Conservation (phyloP, 495 filamentous ascomycete genomes). For the Talaromyces adpressus region DNA sequence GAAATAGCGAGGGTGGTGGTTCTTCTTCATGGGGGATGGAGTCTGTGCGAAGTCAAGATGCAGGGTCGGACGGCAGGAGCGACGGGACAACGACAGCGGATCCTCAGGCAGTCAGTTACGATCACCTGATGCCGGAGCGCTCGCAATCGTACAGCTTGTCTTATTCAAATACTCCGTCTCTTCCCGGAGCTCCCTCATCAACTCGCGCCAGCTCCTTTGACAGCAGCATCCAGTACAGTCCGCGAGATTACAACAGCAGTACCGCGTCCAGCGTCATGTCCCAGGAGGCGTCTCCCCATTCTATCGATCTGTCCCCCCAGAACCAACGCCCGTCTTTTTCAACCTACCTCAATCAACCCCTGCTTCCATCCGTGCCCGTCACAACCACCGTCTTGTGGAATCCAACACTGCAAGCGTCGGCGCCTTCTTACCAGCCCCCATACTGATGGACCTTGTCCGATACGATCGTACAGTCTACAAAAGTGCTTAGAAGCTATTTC, state of each 20-base stretch:
- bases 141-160: neutral
- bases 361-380: constrained; percentile 2
- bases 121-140: neutral
- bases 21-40: constrained; percentile 9
- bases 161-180: neutral
- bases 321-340: neutral
- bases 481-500: neutral
- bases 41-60: neutral
- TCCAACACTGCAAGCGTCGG: neutral
- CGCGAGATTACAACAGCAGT: constrained; percentile 4
- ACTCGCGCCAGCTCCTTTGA: constrained; percentile 8
- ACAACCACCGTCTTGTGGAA: constrained; percentile 1
- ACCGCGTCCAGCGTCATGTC: constrained; percentile 12
- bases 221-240: constrained; percentile 5
- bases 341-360: constrained; percentile 5
- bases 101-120: neutral
- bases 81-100: neutral
- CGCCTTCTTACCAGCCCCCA: constrained; percentile 1
- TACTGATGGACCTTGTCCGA: neutral
- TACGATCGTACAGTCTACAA: neutral
- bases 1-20: constrained; percentile 1
- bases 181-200: neutral
- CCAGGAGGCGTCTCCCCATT: constrained; percentile 13
- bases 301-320: neutral
- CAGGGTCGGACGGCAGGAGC: neutral